Evolutionary conservation across 169 alveolate genomes (phyloP).

Genomic region (Plasmodium adleri): DNA sequence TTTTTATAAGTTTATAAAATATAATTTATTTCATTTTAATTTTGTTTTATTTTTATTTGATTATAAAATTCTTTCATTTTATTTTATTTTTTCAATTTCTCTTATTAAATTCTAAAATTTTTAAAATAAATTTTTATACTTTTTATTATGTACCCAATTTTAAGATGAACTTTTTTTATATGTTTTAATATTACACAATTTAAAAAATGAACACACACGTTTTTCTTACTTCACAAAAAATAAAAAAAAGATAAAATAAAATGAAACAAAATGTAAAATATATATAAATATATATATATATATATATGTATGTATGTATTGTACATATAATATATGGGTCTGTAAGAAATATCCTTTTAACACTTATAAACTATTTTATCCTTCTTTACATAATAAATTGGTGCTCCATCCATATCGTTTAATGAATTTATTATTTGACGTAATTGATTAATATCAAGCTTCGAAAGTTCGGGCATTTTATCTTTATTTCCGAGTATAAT

Average conservation of each 20-base stretch:
- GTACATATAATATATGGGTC: too few species aligned
- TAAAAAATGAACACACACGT: too few species aligned
- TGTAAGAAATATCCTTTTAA: not conserved
- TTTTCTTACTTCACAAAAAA: constrained; percentile 2
- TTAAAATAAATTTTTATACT: too few species aligned
- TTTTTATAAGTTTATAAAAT: not conserved
- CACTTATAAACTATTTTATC: constrained; percentile 63
- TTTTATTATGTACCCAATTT: too few species aligned
- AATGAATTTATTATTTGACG: constrained; percentile 61
- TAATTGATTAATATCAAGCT: constrained; percentile 24
- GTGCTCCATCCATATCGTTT: constrained; percentile 76
- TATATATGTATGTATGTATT: too few species aligned
- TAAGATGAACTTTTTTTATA: too few species aligned
- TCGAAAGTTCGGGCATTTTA: constrained; percentile 55
- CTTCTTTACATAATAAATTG: constrained; percentile 65
- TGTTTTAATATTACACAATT: too few species aligned
- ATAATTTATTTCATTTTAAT: not conserved
- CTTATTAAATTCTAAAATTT: not conserved
- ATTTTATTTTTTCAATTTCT: not conserved
- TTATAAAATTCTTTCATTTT: not conserved
- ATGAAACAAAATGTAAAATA: constrained; percentile 6
- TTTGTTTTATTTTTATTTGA: not conserved
- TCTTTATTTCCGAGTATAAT: constrained; percentile 64
- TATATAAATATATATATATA: too few species aligned
- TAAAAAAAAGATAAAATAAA: constrained; percentile 11